phyloP scores from a whole-genome alignment of 352 stramenopile species.

The Globisporangium ultimum region DNA sequence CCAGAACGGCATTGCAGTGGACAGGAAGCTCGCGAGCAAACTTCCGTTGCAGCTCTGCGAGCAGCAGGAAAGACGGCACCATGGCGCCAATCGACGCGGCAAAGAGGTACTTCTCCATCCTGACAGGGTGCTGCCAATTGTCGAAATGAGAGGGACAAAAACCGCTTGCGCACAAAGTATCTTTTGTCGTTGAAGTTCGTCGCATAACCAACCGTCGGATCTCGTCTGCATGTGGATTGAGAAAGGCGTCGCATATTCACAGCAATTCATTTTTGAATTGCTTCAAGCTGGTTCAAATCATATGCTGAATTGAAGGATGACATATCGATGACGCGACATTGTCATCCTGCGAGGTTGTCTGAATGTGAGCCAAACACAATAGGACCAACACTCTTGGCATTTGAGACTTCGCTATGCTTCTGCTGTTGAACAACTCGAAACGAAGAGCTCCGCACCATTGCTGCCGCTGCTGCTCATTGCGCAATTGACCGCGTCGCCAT shows the following conservation, averaged over 20 bases:
- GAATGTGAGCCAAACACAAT: no score
- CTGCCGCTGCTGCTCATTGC: not conserved
- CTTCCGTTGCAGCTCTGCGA: constrained; percentile 25
- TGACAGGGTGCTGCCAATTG: not conserved
- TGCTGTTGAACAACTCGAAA: not conserved
- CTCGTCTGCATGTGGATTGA: no score
- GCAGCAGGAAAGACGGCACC: constrained; percentile 34
- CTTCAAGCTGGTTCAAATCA: no score
- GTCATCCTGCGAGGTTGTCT: no score
- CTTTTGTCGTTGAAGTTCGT: no score
- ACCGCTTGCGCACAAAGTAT: no score
- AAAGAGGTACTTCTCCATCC: constrained; percentile 12
- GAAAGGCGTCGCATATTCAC: no score
- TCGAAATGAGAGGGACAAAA: no score
- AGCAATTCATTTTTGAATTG: no score
- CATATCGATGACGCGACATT: no score
- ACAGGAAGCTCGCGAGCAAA: constrained; percentile 28
- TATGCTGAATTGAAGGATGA: no score
- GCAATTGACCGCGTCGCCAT: not conserved
- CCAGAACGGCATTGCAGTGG: constrained; percentile 34
- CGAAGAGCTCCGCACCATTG: not conserved
- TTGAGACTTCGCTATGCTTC: constrained; percentile 1
- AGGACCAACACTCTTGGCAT: not conserved
- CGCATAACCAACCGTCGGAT: no score
- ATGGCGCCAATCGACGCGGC: constrained; percentile 31